Evolutionary conservation across 257 asterid genomes (phyloP), one percentile per base, ranked within the genome.

Genomic region (Capsicum chinense): DNA sequence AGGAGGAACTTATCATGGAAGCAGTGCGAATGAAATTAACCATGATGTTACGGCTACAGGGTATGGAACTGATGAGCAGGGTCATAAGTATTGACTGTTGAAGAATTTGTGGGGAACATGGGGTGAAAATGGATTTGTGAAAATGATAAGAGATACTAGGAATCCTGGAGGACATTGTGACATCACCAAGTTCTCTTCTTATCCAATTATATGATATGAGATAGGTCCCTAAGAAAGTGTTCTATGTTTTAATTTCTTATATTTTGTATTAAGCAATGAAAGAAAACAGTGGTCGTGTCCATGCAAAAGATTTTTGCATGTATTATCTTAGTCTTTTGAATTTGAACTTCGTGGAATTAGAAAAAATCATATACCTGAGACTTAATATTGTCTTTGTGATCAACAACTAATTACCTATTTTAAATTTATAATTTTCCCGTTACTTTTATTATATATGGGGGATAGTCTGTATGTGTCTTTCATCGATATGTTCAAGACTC

Each of bases 81-180:
- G 82, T 35, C 52, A 78, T 7, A 81, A 86, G 33, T 88, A 88
- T 59, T 88, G 91, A 89, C 13, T 88, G 6, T 62, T 88, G 3
- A 88, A 84, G 82, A 88, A 88, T 64, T 88, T 85, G 2, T 88
- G 88, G 89, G 91, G 89, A 14, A 59, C 62, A 7, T 88, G 91
- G 91, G 89, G 89, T 17, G 91, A 88, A 64, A 17, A 83, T 37
- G 91, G 88, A 54, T 88, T 83, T 71, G 85, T 88, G 79, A 83
- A 85, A 80, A 84, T 85, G 81, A 60, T 74, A 5, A 71, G 86
- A 70, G 88, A 57, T 21, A 60, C 86, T 35, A 42, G 76, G 19
- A 80, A 73, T 35, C 59, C 83, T 50, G 85, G 83, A 83, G 89
- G 89, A 3, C 62, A 73, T n/a, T 88, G 91, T 73, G 89, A 88